Evolutionary conservation across 768 basidiomycete genomes (phyloP).

Genomic region (Tylopilus intermedius): DNA sequence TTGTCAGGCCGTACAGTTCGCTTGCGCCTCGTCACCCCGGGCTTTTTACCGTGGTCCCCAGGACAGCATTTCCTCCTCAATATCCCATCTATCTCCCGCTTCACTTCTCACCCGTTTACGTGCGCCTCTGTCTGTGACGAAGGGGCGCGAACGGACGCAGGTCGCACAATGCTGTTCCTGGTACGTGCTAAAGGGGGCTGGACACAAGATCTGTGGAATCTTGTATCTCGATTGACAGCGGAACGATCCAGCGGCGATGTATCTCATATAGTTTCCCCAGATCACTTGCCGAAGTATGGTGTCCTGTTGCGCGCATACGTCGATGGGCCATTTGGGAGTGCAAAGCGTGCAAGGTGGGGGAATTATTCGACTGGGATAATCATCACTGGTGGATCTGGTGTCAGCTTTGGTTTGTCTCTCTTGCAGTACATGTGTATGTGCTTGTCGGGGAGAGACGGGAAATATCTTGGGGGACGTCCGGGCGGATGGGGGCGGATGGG

Average conservation of each 20-base stretch:
- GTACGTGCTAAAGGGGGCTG: constrained; percentile 68
- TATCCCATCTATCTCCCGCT: constrained; percentile 57
- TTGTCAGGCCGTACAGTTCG: constrained; percentile 68
- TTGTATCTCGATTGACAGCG: constrained; percentile 37
- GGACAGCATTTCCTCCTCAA: constrained; percentile 76
- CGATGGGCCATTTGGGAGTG: constrained; percentile 68
- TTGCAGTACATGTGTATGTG: constrained; percentile 60
- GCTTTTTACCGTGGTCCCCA: constrained; percentile 60
- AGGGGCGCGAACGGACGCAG: constrained; percentile 39
- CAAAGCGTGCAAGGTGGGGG: constrained; percentile 54
- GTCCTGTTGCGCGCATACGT: constrained; percentile 53
- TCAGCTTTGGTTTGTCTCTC: constrained; percentile 65
- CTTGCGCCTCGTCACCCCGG: constrained; percentile 55
- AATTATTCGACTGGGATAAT: constrained; percentile 55
- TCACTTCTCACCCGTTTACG: constrained; percentile 72
- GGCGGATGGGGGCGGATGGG: constrained; percentile 40
- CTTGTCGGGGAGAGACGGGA: constrained; percentile 51
- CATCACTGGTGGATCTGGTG: constrained; percentile 69
- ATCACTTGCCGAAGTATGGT: constrained; percentile 37
- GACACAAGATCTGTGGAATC: constrained; percentile 61
- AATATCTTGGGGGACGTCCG: constrained; percentile 40
- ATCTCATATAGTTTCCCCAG: not conserved
- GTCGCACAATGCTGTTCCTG: constrained; percentile 57
- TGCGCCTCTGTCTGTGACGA: constrained; percentile 56
- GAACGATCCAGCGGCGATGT: constrained; percentile 31